Evolutionary conservation across 2,329 filamentous ascomycete genomes (phyloP), one percentile per base, ranked within the genome.

Genomic region (Xylaria sp.): DNA sequence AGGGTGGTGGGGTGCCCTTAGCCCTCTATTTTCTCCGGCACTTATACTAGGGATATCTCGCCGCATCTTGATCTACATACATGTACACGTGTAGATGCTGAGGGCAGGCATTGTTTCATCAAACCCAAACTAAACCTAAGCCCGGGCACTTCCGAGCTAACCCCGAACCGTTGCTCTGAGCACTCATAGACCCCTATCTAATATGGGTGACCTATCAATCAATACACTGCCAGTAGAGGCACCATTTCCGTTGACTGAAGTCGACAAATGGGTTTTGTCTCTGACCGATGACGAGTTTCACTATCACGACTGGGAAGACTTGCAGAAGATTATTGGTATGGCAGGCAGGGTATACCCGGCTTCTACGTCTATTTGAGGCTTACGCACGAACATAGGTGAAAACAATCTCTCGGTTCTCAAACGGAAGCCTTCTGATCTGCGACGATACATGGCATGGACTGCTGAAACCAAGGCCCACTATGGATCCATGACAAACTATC

Each of bases 371-470:
- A 36, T 55, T 47, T n/a, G 68, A 87, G 82, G 64, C 66, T 71
- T 56, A 70, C 58, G 79, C 58, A 80, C 77, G 59, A 39, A 33
- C 20, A 56, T 25, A 78, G 77, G 59, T 51, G 72, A 75, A 65
- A 90, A 90, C 74, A 81, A 90, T 39, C 89, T 97, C 66, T 87
- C 91, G 69, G 84, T 86, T 27, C 90, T 97, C 72, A 92, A 93
- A 76, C 87, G 95, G 42, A 88, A 90, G 65, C 94, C 95, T 1
- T 94, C 91, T 29, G 91, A 97, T 73, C 83, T 97, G 67, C 86
- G 91, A 60, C 86, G 86, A 45, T 97, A 97, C 76, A 89, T 95
- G 73, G 83, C 90, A 75, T 97, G 91, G 86, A 92, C 90, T 15
- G 82, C 87, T 54, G 84, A 89, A 65, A 88, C 91, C 57, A 90